phyloP scores from a whole-genome alignment of 2,329 filamentous ascomycete species.

The Pseudocercospora macadamiae region DNA sequence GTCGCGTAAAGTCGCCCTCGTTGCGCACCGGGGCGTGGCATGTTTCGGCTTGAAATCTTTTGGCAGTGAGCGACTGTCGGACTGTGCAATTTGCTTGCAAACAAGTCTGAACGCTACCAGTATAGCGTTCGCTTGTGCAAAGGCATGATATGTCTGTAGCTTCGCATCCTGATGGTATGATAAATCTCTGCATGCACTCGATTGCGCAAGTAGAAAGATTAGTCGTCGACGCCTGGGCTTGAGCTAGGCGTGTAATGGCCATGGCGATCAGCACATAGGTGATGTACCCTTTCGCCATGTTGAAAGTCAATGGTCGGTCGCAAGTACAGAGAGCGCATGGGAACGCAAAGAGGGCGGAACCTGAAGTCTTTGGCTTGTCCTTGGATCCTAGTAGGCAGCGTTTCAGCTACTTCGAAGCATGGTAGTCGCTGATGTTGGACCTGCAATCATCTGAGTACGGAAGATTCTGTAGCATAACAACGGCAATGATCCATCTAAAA shows the following conservation, averaged over 20 bases:
- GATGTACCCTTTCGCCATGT: not conserved
- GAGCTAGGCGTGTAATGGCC: not conserved
- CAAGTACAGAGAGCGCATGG: no score
- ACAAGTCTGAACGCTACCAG: constrained; percentile 6
- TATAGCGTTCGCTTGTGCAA: constrained; percentile 5
- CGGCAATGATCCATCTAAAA: not conserved
- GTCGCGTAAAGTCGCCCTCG: constrained; percentile 4
- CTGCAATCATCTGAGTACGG: not conserved
- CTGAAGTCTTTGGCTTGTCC: not conserved
- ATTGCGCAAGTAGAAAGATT: not conserved
- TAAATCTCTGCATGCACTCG: not conserved
- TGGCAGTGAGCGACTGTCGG: constrained; percentile 4
- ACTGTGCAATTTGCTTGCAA: constrained; percentile 14
- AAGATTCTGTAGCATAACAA: no score
- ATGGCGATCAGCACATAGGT: not conserved
- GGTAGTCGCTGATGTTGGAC: not conserved
- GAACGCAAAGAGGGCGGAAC: no score
- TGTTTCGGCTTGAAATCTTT: not conserved
- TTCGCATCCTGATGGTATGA: constrained; percentile 16
- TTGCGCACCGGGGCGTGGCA: constrained; percentile 9
- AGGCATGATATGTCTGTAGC: constrained; percentile 7
- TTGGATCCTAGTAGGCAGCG: not conserved
- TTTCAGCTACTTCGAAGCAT: not conserved
- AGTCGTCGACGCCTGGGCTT: not conserved
- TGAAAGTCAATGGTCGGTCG: not conserved